Conservation (phyloP, 2,329 filamentous ascomycete genomes). For the Penicillium sp. region DNA sequence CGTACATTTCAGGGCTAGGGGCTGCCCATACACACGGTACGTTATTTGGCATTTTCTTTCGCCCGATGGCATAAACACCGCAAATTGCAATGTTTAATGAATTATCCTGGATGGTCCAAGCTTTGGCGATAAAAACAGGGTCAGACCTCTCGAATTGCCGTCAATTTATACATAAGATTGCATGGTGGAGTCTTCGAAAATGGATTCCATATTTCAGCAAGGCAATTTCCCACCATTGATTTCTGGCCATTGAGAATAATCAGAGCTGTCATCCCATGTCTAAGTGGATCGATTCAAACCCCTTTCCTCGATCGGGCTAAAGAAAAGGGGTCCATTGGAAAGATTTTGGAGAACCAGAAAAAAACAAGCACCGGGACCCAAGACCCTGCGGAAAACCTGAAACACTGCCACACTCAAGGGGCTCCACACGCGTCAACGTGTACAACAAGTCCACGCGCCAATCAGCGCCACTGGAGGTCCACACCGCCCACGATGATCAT, state of each 20-base stretch:
- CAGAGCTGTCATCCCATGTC: not conserved
- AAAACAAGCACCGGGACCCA: not conserved
- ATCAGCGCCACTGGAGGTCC: not conserved
- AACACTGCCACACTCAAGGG: conserved; percentile 8
- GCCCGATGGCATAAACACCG: not conserved
- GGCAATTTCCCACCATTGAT: not conserved
- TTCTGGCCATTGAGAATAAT: not conserved
- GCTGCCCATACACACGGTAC: not conserved
- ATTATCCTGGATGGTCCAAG: not conserved
- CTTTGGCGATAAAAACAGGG: not conserved
- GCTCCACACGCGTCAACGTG: conserved; percentile 16
- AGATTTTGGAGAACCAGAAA: not conserved
- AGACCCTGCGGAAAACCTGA: conserved; percentile 9
- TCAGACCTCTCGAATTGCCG: not conserved
- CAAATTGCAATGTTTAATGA: not conserved
- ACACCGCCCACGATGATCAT: conserved; percentile 18
- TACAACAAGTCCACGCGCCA: conserved; percentile 5
- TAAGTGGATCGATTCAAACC: not conserved
- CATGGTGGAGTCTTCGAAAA: not conserved
- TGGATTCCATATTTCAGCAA: not conserved
- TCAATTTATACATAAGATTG: not conserved
- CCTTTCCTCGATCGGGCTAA: not conserved
- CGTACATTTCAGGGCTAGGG: too few species aligned
- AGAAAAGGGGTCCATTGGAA: not conserved
- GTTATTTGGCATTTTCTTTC: not conserved